Evolutionary conservation across 768 basidiomycete species (phyloP), one percentile per base, ranked within the genome.

Genomic region (Dacryopinax primogenitus): DNA sequence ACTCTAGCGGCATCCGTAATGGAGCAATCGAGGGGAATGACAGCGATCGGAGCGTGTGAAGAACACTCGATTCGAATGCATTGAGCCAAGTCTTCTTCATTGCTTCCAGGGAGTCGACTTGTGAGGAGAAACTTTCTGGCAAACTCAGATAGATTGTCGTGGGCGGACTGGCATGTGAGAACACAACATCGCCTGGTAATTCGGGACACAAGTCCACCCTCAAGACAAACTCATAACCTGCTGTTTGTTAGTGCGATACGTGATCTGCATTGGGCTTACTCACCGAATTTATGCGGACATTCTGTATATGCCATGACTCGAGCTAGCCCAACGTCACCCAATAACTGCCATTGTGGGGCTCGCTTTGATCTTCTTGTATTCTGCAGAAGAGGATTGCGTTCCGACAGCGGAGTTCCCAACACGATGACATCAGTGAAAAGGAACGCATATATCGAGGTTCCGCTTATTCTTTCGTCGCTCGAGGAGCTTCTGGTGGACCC

Each of bases 361-460:
- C 45, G 26, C 74, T 68, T 44, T 30, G 58, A 62, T 18, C 34
- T 61, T 28, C 33, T 30, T 23, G 61, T 45, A 64, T 65, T 71
- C 67, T 67, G 67, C 74, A 72, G 72, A n/a, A 44, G 65, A n/a
- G 33, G 63, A 37, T 72, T 65, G 26, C 66, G 35, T 12, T 69
- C 66, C 65, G 67, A 51, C 0, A 66, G 67, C n/a, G 77, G 75
- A 26, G 75, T 75, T 18, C 83, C 80, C 32, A 90, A 72, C n/a
- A 91, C 69, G 61, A 88, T 72, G 33, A 91, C 65, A 72, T 92
- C 89, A 18, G 82, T 82, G 74, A 91, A 89, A 15, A 88, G 80
- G 64, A 83, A 77, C 16, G 73, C 76, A 61, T 78, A 77, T 9
- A 78, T 69, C 7, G 65, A 35, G 16, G 63, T 65, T 51, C 70